phyloP scores from a whole-genome alignment of 768 basidiomycete genomes.

The Leccinum truebloodii region DNA sequence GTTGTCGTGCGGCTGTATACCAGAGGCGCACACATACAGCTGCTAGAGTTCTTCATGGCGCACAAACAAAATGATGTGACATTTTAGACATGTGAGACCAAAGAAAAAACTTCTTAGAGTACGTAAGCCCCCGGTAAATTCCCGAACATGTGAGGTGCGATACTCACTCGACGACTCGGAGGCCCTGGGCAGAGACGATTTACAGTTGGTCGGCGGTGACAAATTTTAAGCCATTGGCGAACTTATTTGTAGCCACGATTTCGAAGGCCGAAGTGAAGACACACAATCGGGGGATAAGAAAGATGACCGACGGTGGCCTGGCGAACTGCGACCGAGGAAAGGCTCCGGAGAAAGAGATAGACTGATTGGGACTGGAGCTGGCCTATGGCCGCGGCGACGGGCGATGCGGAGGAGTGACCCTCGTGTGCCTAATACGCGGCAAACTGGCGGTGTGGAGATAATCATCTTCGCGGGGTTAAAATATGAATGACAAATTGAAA shows the following conservation, averaged over 20 bases:
- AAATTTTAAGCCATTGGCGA: conserved; percentile 2
- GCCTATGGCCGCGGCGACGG: not conserved
- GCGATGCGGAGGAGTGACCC: conserved; percentile 9
- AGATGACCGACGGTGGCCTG: conserved; percentile 11
- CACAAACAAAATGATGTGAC: not conserved
- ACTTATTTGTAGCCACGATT: not conserved
- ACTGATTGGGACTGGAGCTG: not conserved
- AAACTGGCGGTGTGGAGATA: conserved; percentile 14
- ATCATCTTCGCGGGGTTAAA: conserved; percentile 27
- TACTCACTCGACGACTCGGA: not conserved
- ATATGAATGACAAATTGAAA: conserved; percentile 12
- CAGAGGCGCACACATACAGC: not conserved
- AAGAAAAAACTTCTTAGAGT: conserved; percentile 4
- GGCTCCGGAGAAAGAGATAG: conserved; percentile 2
- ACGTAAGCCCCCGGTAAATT: conserved; percentile 16
- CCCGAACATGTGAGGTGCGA: not conserved
- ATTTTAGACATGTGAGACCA: not conserved
- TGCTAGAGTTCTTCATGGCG: not conserved
- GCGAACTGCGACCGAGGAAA: conserved; percentile 7
- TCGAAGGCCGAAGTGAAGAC: not conserved
- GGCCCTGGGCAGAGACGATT: not conserved
- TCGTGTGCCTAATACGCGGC: not conserved
- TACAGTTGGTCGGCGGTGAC: not conserved
- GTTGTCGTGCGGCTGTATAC: conserved; percentile 3
- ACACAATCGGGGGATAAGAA: conserved; percentile 9